These are phyloP conservation scores for Kluyveromyces wickerhamii DNA, from an alignment of 805 yeast species.

Conservation along the genomic window DNA sequence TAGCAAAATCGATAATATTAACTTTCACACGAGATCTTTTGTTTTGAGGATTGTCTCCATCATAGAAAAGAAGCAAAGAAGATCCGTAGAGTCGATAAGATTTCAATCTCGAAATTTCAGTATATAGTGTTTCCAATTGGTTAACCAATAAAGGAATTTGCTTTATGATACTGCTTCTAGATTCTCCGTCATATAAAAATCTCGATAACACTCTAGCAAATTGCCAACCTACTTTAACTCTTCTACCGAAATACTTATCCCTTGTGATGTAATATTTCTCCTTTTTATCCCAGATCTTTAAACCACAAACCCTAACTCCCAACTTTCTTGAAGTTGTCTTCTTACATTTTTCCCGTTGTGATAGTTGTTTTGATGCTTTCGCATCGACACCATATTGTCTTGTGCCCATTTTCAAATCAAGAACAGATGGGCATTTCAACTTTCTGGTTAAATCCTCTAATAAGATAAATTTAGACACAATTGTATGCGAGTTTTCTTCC, in stretches of 20 bases:
- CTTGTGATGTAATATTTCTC: slow-evolving; percentile 47
- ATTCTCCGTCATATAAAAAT: slow-evolving; percentile 71
- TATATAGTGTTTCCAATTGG: slow-evolving; percentile 50
- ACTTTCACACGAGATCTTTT: slow-evolving; percentile 34
- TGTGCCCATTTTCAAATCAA: slow-evolving; percentile 97
- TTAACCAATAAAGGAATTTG: slow-evolving; percentile 62
- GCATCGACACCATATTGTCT: slow-evolving; percentile 98
- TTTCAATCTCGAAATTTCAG: slow-evolving; percentile 44
- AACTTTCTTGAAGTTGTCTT: slow-evolving; percentile 70
- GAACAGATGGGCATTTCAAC: slow-evolving; percentile 77
- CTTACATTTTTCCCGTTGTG: slow-evolving; percentile 77
- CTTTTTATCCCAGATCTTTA: slow-evolving; percentile 68
- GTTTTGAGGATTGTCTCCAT: slow-evolving; percentile 38
- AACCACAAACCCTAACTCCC: slow-evolving; percentile 93
- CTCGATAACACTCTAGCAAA: slow-evolving; percentile 69
- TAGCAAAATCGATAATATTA: slow-evolving; percentile 93
- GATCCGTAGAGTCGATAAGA: slow-evolving; percentile 92
- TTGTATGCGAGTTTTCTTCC: slow-evolving; percentile 23
- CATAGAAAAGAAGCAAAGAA: slow-evolving; percentile 81
- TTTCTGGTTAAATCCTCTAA: slow-evolving; percentile 86
- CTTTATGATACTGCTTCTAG: slow-evolving; percentile 46
- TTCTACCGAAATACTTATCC: slow-evolving; percentile 91
- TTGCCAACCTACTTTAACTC: slow-evolving; percentile 59
- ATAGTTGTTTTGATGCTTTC: slow-evolving; percentile 52
- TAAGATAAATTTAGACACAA: slow-evolving; percentile 56